Percentiles rank a stretch among this genome's conserved stretches.
Conservation (phyloP, 2,329 filamentous ascomycete species). For the Phialophora expanda region DNA sequence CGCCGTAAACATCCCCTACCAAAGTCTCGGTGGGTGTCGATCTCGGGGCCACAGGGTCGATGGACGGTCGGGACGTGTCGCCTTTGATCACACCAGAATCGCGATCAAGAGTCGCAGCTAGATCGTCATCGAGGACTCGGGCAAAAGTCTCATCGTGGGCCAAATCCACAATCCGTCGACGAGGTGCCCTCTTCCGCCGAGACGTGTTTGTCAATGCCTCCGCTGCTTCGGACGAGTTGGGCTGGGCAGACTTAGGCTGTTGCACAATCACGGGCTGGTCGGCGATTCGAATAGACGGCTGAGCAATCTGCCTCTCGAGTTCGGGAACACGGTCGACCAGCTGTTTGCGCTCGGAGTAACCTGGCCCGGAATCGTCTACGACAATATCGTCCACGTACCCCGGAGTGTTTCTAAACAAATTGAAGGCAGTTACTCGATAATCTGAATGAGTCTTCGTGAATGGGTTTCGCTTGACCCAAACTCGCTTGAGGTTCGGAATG, state of each 20-base stretch:
- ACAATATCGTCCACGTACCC: conserved; percentile 89
- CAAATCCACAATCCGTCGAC: conserved; percentile 64
- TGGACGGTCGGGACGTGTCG: conserved; percentile 29
- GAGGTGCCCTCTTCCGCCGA: conserved; percentile 57
- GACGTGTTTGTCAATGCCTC: conserved; percentile 40
- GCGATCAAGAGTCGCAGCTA: conserved; percentile 26
- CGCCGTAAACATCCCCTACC: conserved; percentile 24
- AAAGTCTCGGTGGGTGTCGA: conserved; percentile 47
- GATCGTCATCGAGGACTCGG: conserved; percentile 29
- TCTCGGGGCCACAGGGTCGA: conserved; percentile 59
- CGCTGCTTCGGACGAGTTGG: conserved; percentile 18
- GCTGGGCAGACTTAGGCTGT: conserved; percentile 19
- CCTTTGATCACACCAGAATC: conserved; percentile 23
- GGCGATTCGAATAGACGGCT: conserved; percentile 49
- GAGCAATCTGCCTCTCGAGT: conserved; percentile 63
- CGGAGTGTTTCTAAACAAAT: conserved; percentile 86
- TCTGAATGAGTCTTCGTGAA: conserved; percentile 85
- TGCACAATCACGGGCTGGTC: conserved; percentile 30
- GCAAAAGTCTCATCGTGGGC: conserved; percentile 51
- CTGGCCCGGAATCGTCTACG: conserved; percentile 82
- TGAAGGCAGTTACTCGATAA: conserved; percentile 91
- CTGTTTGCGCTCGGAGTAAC: conserved; percentile 82
- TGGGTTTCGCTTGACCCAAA: conserved; percentile 91
- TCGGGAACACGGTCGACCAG: conserved; percentile 81
- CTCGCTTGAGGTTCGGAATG: conserved; percentile 87